A percentile compares a stretch with the other conserved stretches of the same genome.
These are phyloP conservation scores for Bocquillonia castaneifolia DNA, from an alignment of 441 rosid genomes.

Conservation along the genomic window DNA sequence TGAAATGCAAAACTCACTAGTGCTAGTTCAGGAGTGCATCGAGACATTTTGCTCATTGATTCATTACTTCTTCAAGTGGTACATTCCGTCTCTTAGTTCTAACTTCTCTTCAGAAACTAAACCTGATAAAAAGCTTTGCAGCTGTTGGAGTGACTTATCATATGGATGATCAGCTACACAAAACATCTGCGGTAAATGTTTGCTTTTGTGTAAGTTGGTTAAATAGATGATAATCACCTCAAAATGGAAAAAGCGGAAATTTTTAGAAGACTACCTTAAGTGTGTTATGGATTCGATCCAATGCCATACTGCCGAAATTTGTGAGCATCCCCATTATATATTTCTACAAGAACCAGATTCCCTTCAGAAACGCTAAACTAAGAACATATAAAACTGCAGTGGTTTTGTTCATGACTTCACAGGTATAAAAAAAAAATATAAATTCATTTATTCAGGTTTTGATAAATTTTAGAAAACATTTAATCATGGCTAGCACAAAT, in stretches of 20 bases:
- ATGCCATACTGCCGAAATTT: slow-evolving; percentile 81
- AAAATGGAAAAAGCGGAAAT: neutral
- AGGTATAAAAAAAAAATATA: neutral
- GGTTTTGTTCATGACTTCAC: neutral
- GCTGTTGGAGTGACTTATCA: slow-evolving; percentile 87
- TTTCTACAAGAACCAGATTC: slow-evolving; percentile 51
- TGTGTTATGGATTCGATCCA: slow-evolving; percentile 82
- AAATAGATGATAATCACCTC: neutral
- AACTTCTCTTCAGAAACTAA: slow-evolving; percentile 84
- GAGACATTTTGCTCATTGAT: neutral
- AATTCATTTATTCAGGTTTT: neutral
- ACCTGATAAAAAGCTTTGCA: slow-evolving; percentile 85
- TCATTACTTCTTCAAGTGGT: slow-evolving; percentile 66
- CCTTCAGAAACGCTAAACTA: slow-evolving; percentile 18
- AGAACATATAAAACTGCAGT: neutral
- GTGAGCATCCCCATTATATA: slow-evolving; percentile 95
- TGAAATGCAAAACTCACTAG: slow-evolving; percentile 11
- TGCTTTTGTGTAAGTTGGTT: slow-evolving; percentile 2
- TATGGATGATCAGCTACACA: slow-evolving; percentile 86
- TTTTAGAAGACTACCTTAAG: slow-evolving; percentile 51
- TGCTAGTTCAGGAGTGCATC: neutral
- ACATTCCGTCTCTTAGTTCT: slow-evolving; percentile 76
- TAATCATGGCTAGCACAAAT: neutral
- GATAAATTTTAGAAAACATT: neutral
- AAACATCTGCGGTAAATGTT: slow-evolving; percentile 58